These are phyloP conservation scores for Colletotrichum sp. DNA, from an alignment of 2,329 filamentous ascomycete genomes.

Conservation along the genomic window DNA sequence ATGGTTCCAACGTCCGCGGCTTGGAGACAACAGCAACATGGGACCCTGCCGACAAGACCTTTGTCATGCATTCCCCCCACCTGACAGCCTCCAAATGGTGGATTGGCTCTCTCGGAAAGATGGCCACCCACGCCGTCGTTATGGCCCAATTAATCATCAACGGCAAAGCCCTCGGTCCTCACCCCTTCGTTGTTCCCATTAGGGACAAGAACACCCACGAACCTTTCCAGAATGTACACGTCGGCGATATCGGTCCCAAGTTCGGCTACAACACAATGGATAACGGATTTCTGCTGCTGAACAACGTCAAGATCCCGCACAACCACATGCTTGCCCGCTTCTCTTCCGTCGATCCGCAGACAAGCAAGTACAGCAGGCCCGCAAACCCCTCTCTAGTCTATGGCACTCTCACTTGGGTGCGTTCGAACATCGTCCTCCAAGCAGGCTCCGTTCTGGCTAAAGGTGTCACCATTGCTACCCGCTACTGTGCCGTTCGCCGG, in stretches of 20 bases:
- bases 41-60: conserved; percentile 75
- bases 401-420: conserved; percentile 77
- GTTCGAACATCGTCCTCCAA: conserved; percentile 75
- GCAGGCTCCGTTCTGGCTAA: conserved; percentile 73
- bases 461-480: conserved; percentile 78
- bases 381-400: conserved; percentile 72
- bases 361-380: conserved; percentile 70
- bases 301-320: conserved; percentile 77
- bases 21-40: conserved; percentile 76
- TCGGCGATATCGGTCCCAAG: conserved; percentile 83
- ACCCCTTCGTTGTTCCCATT: conserved; percentile 80
- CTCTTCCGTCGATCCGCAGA: conserved; percentile 67
- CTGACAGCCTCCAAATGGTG: conserved; percentile 84
- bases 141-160: conserved; percentile 77
- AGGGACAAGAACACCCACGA: conserved; percentile 72
- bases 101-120: conserved; percentile 79
- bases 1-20: conserved; percentile 77
- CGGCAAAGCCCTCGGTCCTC: conserved; percentile 73
- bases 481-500: conserved; percentile 75
- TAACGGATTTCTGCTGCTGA: conserved; percentile 80
- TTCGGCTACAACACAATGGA: conserved; percentile 84
- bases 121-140: conserved; percentile 78
- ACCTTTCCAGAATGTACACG: conserved; percentile 70
- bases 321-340: conserved; percentile 56
- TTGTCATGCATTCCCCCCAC: conserved; percentile 74